Evolutionary conservation across 73 alveolate genomes (phyloP), one percentile per base, ranked within the genome.

Genomic region (Paramecium pentaurelia): DNA sequence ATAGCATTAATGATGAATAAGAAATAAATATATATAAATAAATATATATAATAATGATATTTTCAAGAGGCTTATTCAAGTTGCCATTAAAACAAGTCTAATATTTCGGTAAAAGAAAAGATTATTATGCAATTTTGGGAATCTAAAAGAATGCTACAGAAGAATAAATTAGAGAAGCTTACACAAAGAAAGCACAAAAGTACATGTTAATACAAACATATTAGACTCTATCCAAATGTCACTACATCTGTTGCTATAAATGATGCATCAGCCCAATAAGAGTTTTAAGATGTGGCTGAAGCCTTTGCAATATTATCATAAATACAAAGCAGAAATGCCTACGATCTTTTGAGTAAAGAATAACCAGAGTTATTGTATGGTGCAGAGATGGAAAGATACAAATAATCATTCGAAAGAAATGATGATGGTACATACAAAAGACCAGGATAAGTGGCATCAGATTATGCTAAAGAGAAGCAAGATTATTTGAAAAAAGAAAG

Each of bases 381-480:
- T 30, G 83, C 44, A 20, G 83, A 30, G 18, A 10, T 10, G 47
- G 83, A 60, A 34, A 30, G 44, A 34, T 60, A 30, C n/a, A 9
- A 34, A 60, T 22, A 60, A 60, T 60, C 83, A n/a, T 60, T 60
- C 22, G 6, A 60, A 60, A 60, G 83, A 60, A 60, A 60, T 60
- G 83, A 60, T 60, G 83, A 60, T 60, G 83, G 83, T 60, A 60
- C 83, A 27, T 60, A 60, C 83, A 60, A 60, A 8, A 60, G 83
- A 27, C 83, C 83, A 60, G 83, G 83, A 60, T 60, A 60, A 60
- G 83, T 60, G 38, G 83, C 83, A 25, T 60, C 83, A 25, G 83
- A 60, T 60, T 60, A 60, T 60, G 83, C 83, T 11, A 60, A 60
- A 60, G 83, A 60, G 25, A 60, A 60, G 27, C 14, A 60, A 34